Evolutionary conservation across 306 rosid species (phyloP).

Genomic region (Begonia peltatifolia): DNA sequence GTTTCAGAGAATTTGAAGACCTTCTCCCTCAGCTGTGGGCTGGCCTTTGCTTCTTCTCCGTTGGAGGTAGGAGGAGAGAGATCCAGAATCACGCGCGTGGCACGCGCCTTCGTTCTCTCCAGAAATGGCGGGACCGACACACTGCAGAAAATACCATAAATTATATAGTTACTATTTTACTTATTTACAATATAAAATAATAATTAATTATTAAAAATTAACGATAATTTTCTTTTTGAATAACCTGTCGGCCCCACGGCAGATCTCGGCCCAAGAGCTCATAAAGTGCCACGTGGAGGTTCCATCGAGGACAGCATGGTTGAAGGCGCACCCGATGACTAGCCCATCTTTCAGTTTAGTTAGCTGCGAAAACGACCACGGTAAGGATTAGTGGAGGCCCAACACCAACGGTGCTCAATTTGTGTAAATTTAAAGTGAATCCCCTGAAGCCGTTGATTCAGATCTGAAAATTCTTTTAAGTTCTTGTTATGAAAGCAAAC

Average conservation of each 20-base stretch:
- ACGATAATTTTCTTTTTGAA: too few species aligned
- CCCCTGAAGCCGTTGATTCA: too few species aligned
- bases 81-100: slow-evolving; percentile 78
- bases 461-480: too few species aligned
- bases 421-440: too few species aligned
- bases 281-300: slow-evolving; percentile 93
- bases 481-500: too few species aligned
- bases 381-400: too few species aligned
- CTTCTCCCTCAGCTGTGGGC: slow-evolving; percentile 37
- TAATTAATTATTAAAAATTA: too few species aligned
- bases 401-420: too few species aligned
- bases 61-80: slow-evolving; percentile 37
- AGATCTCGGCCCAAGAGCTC: slow-evolving; percentile 82
- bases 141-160: background rate
- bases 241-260: slow-evolving; percentile 26
- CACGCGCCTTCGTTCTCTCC: slow-evolving; percentile 62
- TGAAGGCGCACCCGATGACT: slow-evolving; percentile 81
- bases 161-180: too few species aligned
- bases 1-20: slow-evolving; percentile 77
- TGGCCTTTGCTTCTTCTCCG: slow-evolving; percentile 18
- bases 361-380: slow-evolving; percentile 24
- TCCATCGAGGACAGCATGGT: slow-evolving; percentile 83
- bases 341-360: slow-evolving; percentile 83
- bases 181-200: too few species aligned
- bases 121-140: slow-evolving; percentile 46